Evolutionary conservation across 768 basidiomycete species (phyloP).

Genomic region (Phallus indusiatus): DNA sequence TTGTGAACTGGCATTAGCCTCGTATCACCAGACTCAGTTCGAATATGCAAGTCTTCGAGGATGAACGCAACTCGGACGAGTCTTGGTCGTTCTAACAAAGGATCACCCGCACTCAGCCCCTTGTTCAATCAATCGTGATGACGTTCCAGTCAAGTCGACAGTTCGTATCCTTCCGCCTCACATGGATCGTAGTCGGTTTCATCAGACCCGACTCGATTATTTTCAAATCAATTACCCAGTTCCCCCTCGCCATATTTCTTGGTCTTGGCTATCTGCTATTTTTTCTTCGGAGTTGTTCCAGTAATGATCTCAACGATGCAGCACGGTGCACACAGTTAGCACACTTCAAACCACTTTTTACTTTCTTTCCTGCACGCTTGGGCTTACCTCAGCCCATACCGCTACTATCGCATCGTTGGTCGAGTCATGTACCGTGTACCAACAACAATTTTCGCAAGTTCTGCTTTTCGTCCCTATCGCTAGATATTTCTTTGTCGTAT

Average conservation of each 20-base stretch:
- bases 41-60: neutral
- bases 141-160: neutral
- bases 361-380: neutral
- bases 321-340: neutral
- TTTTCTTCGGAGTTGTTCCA: neutral
- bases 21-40: too few relatives aligned
- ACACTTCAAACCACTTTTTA: neutral
- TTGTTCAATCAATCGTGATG: neutral
- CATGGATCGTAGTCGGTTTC: neutral
- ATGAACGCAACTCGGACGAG: neutral
- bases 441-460: neutral
- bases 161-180: neutral
- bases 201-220: neutral
- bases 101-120: neutral
- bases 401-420: neutral
- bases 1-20: too few relatives aligned
- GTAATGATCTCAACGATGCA: neutral
- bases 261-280: neutral
- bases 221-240: slow-evolving; percentile 10
- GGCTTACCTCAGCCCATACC: neutral
- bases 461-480: neutral
- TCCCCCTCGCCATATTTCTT: neutral
- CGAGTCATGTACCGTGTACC: neutral
- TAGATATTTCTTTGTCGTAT: neutral
- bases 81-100: neutral